Conservation (phyloP, 139 green algal species). For the Yamagishiella unicocca region DNA sequence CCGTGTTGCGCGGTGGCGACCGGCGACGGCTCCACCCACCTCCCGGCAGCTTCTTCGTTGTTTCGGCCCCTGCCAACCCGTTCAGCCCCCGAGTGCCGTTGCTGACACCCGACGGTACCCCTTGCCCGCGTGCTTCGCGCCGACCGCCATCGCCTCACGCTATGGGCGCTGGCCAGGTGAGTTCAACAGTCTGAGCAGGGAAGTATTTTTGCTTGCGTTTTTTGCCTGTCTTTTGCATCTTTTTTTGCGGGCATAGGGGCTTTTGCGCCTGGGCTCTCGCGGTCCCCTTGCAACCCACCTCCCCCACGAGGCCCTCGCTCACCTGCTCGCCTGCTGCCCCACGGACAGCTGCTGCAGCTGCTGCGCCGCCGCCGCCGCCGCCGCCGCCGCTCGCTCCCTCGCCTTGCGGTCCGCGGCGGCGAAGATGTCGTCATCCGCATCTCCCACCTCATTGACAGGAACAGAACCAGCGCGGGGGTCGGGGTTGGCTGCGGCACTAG, state of each 20-base stretch:
- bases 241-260: not conserved
- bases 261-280: not conserved
- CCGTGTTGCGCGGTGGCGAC: too few species aligned
- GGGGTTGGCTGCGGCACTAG: not conserved
- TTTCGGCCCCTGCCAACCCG: too few species aligned
- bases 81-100: too few species aligned
- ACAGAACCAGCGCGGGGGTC: not conserved
- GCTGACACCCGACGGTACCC: too few species aligned
- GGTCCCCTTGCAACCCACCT: too few species aligned
- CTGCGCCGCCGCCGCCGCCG: not conserved
- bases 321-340: not conserved
- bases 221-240: not conserved
- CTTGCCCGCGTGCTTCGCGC: too few species aligned
- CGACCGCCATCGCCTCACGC: too few species aligned
- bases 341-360: not conserved
- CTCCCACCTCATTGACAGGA: not conserved
- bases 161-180: too few species aligned
- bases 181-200: not conserved
- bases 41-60: too few species aligned
- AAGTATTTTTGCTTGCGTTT: not conserved
- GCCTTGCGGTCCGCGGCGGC: conserved; percentile 21
- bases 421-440: conserved; percentile 20
- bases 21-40: too few species aligned
- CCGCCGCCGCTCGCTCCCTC: not conserved
- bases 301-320: too few species aligned